Conservation (phyloP, 495 filamentous ascomycete genomes). For the Lasiosphaeria ovina region DNA sequence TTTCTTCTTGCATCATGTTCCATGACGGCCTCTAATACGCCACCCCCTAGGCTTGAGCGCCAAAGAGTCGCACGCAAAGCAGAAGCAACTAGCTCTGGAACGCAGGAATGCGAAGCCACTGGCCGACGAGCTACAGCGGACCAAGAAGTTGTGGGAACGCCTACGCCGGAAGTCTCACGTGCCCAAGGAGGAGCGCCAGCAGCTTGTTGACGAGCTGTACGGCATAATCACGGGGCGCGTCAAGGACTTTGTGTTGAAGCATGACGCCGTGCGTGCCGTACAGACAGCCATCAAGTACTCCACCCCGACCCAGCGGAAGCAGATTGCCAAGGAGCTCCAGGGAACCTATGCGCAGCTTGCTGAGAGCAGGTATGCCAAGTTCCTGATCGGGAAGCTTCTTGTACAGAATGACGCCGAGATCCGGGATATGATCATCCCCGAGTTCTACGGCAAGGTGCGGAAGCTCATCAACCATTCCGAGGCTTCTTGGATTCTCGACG, state of each 20-base stretch:
- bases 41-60: slow-evolving; percentile 43
- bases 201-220: slow-evolving; percentile 83
- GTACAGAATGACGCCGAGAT: slow-evolving; percentile 84
- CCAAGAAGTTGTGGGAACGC: slow-evolving; percentile 96
- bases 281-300: slow-evolving; percentile 97
- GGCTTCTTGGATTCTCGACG: slow-evolving; percentile 94
- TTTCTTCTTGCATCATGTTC: not conserved
- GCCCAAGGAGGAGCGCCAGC: slow-evolving; percentile 76
- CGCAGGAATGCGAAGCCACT: slow-evolving; percentile 91
- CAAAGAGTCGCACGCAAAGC: slow-evolving; percentile 85
- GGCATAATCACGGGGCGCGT: slow-evolving; percentile 84
- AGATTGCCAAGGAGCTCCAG: slow-evolving; percentile 83
- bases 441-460: slow-evolving; percentile 90
- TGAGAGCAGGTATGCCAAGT: slow-evolving; percentile 94
- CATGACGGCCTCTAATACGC: slow-evolving; percentile 7
- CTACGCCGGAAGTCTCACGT: slow-evolving; percentile 90
- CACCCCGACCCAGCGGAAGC: slow-evolving; percentile 73
- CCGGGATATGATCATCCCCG: slow-evolving; percentile 80
- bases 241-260: slow-evolving; percentile 96
- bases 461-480: slow-evolving; percentile 94
- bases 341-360: slow-evolving; percentile 81
- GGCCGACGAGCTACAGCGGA: slow-evolving; percentile 80
- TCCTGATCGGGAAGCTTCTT: slow-evolving; percentile 90
- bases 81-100: slow-evolving; percentile 82
- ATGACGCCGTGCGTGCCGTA: slow-evolving; percentile 90